Base-by-base conservation (phyloP, 768 basidiomycete genomes). In the Lentinula sp. region DNA sequence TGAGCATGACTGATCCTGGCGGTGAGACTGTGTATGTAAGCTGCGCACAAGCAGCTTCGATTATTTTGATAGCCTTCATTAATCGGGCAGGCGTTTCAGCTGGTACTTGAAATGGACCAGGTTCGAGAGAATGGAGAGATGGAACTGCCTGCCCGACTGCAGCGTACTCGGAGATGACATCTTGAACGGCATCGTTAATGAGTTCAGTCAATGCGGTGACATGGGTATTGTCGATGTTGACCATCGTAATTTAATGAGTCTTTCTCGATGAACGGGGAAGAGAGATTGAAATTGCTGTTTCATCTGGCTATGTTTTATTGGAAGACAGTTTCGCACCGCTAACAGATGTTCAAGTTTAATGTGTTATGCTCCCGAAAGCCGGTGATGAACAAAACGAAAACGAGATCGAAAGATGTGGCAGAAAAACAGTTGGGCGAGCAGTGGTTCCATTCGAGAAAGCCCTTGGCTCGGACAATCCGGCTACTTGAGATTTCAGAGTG, bases 21-120 rank as follows among this genome's bases (percentile, higher is more conserved):
- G 70, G 68, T 0, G 72, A 69, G 13, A 73, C 67, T 2, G 69
- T 70, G 3, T 63, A 64, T 48, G 66, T 70, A 21, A 76, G 59
- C 57, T 74, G 74, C 28, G 70, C 73, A 58, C 73, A 74, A 8
- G 74, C 74, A 5, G 68, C 73, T 62, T 76, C 73, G 16, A 76
- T 71, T 2, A 63, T 71, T 43, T 70, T 67, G 37, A 76, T 66
- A 5, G 71, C 72, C 48, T 69, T 66, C 31, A 66, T 66, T 7
- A 76, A 61, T 11, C 57, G 34, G 23, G 67, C 69, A 21, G 67
- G 60, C 32, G 64, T 65, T 9, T 63, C 58, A 3, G 67, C 60
- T 15, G 65, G 65, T 5, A 59, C 59, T 52, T 78, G 77, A 51
- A 80, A 67, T 0, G 77, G 75, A 42, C 76, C 73, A 48, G 64